These are phyloP conservation scores for Pyronema domesticum DNA, from an alignment of 495 filamentous ascomycete species.

Conservation along the genomic window DNA sequence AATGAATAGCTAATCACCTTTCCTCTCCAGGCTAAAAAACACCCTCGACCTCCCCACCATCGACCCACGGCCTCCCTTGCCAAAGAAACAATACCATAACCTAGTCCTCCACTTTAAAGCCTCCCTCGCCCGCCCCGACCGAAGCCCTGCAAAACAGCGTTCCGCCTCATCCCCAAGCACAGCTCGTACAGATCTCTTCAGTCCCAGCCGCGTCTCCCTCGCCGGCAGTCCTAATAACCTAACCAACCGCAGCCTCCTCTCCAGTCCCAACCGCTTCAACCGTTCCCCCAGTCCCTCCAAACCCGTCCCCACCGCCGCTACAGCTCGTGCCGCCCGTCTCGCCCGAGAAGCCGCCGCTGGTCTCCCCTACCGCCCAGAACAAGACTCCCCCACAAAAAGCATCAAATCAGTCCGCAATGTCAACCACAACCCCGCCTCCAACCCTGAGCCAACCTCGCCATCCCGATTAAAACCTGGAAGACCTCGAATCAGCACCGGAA, in stretches of 20 bases:
- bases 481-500: too few species aligned
- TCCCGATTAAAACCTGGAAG: too few species aligned
- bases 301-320: neutral
- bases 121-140: conserved; percentile 29
- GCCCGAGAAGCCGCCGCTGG: too few species aligned
- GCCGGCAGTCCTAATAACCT: conserved; percentile 24
- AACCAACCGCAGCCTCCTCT: conserved; percentile 18
- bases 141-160: conserved; percentile 14
- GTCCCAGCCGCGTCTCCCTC: too few species aligned
- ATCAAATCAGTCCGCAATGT: too few species aligned
- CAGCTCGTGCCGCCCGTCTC: neutral
- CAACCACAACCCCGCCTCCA: too few species aligned
- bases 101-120: conserved; percentile 65
- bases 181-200: conserved; percentile 2
- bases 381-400: too few species aligned
- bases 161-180: neutral
- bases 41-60: conserved; percentile 70
- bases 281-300: neutral
- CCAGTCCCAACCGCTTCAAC: neutral
- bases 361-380: too few species aligned
- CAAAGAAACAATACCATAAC: conserved; percentile 66
- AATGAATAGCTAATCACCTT: too few species aligned
- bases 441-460: too few species aligned
- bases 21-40: conserved; percentile 47
- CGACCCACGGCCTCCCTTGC: conserved; percentile 62